Conservation (phyloP, 768 basidiomycete species). For the Mycena galericulata region DNA sequence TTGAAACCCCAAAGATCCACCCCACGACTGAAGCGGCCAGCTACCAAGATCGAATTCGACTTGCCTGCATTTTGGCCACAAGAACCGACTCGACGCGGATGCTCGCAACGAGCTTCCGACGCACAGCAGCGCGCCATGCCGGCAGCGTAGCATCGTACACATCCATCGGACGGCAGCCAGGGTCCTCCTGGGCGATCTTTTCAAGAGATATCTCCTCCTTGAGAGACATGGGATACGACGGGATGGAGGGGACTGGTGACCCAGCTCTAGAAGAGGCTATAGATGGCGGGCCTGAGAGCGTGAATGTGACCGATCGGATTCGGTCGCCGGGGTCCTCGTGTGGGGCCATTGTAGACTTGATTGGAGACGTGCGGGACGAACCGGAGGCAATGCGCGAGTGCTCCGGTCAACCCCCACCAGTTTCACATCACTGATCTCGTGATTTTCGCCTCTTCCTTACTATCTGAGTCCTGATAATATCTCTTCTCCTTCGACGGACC, state of each 20-base stretch:
- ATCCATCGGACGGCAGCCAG: constrained; percentile 50
- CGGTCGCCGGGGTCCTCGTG: no score
- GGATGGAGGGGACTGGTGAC: constrained; percentile 29
- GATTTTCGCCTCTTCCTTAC: no score
- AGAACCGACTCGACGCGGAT: constrained; percentile 71
- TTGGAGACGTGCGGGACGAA: background rate
- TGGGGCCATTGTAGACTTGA: background rate
- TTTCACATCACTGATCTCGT: no score
- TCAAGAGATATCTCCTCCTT: constrained; percentile 4
- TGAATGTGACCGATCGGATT: background rate
- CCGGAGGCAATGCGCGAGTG: background rate
- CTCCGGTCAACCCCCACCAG: no score
- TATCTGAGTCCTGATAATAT: no score
- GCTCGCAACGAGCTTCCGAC: constrained; percentile 62
- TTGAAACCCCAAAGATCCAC: no score
- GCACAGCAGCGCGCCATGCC: constrained; percentile 73
- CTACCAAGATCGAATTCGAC: no score
- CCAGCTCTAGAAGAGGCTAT: constrained; percentile 23
- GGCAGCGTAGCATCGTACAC: constrained; percentile 75
- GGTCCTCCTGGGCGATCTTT: constrained; percentile 12
- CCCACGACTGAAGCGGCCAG: no score
- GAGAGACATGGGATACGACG: background rate
- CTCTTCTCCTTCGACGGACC: no score
- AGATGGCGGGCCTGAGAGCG: constrained; percentile 31
- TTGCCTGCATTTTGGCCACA: constrained; percentile 77